Conservation (phyloP, 306 rosid genomes). For the Quercus berberidifolia region DNA sequence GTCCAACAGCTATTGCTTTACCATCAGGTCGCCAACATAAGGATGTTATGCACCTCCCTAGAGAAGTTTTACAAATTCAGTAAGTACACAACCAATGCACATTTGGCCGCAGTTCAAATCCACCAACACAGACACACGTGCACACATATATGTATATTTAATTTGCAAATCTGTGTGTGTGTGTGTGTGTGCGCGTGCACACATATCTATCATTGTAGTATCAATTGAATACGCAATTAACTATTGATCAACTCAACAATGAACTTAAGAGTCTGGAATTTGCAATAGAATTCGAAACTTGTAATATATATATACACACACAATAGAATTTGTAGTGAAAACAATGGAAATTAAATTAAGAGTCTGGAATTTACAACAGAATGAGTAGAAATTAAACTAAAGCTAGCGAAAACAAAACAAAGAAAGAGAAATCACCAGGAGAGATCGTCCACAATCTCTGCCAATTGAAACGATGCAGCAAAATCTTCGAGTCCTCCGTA, state of each 20-base stretch:
- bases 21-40: conserved; percentile 97
- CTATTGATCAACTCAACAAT: neutral
- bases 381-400: neutral
- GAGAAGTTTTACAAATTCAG: neutral
- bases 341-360: neutral
- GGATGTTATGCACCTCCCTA: conserved; percentile 65
- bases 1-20: conserved; percentile 83
- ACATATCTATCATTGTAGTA: neutral
- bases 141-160: neutral
- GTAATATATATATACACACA: too few relatives aligned
- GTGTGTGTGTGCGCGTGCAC: too few relatives aligned
- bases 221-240: neutral
- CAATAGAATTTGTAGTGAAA: neutral
- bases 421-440: conserved; percentile 45
- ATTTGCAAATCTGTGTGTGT: too few relatives aligned
- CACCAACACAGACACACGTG: neutral
- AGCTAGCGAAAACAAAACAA: neutral
- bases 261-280: neutral
- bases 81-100: too few relatives aligned
- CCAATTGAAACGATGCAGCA: conserved; percentile 98
- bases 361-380: neutral
- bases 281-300: neutral
- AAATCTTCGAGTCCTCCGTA: conserved; percentile 80
- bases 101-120: too few relatives aligned
- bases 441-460: conserved; percentile 91